These are phyloP conservation scores for Flaveria trinervia DNA, from an alignment of 129 eudicot genomes.

Conservation along the genomic window DNA sequence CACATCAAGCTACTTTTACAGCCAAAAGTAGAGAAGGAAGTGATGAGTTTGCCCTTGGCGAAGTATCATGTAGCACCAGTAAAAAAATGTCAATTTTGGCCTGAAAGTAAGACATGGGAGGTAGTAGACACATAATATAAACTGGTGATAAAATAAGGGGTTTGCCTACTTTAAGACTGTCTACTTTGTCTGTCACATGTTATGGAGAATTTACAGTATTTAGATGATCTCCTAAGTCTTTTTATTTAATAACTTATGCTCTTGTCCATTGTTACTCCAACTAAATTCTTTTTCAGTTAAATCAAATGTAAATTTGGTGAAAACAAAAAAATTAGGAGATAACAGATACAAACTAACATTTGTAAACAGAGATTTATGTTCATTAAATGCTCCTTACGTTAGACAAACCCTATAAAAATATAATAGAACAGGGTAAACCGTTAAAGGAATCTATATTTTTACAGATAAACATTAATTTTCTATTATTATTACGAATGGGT, in stretches of 20 bases:
- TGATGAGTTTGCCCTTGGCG: slow-evolving; percentile 3
- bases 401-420: slow-evolving; percentile 6
- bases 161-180: no score
- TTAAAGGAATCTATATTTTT: background rate
- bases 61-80: background rate
- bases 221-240: background rate
- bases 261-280: background rate
- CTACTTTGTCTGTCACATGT: no score
- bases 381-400: slow-evolving; percentile 16
- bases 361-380: background rate
- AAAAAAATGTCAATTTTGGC: background rate
- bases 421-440: background rate
- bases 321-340: background rate
- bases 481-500: background rate
- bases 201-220: no score
- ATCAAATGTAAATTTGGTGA: background rate
- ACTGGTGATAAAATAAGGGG: background rate
- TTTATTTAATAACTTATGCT: background rate
- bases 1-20: background rate
- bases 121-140: background rate
- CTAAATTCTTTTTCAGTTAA: background rate
- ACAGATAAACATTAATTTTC: background rate
- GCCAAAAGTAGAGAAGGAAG: background rate
- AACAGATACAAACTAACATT: background rate
- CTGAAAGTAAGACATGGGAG: background rate